These are phyloP conservation scores for Pholiota adiposa DNA, from an alignment of 1,284 basidiomycete species.

Conservation along the genomic window DNA sequence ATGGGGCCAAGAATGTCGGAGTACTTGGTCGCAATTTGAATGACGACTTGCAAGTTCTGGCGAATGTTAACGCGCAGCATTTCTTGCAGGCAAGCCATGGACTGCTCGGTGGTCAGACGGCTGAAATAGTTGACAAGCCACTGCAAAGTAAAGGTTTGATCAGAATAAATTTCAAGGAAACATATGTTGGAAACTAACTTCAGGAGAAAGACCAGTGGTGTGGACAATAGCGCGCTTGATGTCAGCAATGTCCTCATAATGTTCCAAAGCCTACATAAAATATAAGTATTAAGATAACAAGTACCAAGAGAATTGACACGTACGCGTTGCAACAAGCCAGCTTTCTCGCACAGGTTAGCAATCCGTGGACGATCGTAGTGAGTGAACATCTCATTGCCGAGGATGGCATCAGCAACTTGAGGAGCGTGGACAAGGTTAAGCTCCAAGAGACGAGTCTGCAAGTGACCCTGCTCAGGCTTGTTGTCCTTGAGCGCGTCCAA, in stretches of 20 bases:
- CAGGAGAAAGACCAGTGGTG: conserved; percentile 84
- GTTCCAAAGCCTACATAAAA: conserved; percentile 91
- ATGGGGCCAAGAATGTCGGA: conserved; percentile 97
- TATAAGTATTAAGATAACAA: conserved; percentile 1
- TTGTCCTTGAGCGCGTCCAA: conserved; percentile 99
- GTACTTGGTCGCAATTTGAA: conserved; percentile 99
- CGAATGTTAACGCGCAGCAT: conserved; percentile 98
- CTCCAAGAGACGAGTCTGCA: conserved; percentile 96
- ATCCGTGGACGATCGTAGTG: conserved; percentile 97
- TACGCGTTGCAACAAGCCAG: conserved; percentile 92
- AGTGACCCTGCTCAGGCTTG: conserved; percentile 94
- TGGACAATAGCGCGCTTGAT: conserved; percentile 99
- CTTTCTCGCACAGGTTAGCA: conserved; percentile 98
- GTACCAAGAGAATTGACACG: conserved; percentile 28
- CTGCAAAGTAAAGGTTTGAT: conserved; percentile 37
- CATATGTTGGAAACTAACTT: conserved; percentile 50
- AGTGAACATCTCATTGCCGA: conserved; percentile 99
- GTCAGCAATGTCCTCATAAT: conserved; percentile 96
- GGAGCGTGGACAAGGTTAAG: conserved; percentile 99
- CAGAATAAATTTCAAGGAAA: conserved; percentile 4
- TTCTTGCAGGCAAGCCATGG: conserved; percentile 94
- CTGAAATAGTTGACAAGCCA: conserved; percentile 99
- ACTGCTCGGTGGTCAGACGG: conserved; percentile 97
- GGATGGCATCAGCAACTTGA: conserved; percentile 98
- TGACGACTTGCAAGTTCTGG: conserved; percentile 96